phyloP scores from a whole-genome alignment of 176 grass and related monocot species.

The Guadua angustifolia region DNA sequence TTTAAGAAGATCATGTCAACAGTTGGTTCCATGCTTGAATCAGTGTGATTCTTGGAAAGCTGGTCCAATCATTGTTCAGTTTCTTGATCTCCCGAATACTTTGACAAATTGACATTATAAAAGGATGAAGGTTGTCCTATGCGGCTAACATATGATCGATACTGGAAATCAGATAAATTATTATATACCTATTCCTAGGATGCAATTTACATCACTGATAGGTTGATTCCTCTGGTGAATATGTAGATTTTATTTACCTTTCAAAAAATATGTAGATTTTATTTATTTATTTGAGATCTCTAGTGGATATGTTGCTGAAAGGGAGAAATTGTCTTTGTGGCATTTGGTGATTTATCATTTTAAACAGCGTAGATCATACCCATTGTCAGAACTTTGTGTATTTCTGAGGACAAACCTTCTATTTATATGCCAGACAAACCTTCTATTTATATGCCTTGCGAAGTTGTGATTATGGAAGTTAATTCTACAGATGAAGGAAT shows the following conservation, averaged over 20 bases:
- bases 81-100: neutral
- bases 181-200: neutral
- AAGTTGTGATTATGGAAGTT: conserved; percentile 7
- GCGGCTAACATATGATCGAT: neutral
- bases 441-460: neutral
- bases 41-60: neutral
- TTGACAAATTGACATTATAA: conserved; percentile 7
- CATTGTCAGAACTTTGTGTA: neutral
- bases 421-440: conserved; percentile 11
- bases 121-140: neutral
- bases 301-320: conserved; percentile 27
- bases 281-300: conserved; percentile 9
- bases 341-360: conserved; percentile 24
- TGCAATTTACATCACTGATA: conserved; percentile 22
- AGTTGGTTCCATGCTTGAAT: conserved; percentile 14
- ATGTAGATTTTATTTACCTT: conserved; percentile 6
- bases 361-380: neutral
- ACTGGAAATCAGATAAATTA: neutral
- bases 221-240: neutral
- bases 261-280: neutral
- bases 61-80: neutral
- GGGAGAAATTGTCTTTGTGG: neutral
- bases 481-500: conserved; percentile 70
- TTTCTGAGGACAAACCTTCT: conserved; percentile 12
- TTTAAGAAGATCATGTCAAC: conserved; percentile 3